A percentile compares a stretch with the other conserved stretches of the same genome.
phyloP scores from a whole-genome alignment of 148 eudicot species.

The Dianthus caryophyllus region DNA sequence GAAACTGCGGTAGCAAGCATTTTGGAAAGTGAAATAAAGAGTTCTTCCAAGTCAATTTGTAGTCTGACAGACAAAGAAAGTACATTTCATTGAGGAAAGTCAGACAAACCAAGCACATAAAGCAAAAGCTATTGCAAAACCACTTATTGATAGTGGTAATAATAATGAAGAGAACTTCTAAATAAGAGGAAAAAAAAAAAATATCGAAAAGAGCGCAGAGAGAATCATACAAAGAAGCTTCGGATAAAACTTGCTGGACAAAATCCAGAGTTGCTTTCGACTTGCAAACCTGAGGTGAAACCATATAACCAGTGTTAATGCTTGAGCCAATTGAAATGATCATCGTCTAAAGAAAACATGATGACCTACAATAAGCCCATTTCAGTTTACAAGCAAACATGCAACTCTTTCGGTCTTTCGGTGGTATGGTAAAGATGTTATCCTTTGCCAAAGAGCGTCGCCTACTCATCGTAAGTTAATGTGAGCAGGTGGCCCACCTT shows the following conservation, averaged over 20 bases:
- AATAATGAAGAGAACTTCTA: neutral
- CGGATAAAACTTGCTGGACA: conserved; percentile 50
- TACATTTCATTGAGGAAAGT: conserved; percentile 1
- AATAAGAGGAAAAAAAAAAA: neutral
- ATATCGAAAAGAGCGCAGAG: neutral
- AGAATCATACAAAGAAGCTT: conserved; percentile 64
- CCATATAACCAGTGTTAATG: conserved; percentile 13
- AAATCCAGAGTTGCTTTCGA: conserved; percentile 45
- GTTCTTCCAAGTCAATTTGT: conserved; percentile 65
- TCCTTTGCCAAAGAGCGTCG: neutral
- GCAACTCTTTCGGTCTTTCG: neutral
- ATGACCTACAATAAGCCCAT: conserved; percentile 1
- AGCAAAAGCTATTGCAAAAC: neutral
- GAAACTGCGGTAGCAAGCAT: conserved; percentile 41
- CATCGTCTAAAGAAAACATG: no score
- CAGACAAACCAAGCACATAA: neutral
- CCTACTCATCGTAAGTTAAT: neutral
- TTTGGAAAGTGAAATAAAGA: conserved; percentile 50
- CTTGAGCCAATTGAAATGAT: neutral
- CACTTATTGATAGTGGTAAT: neutral
- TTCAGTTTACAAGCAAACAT: neutral
- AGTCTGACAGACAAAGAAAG: conserved; percentile 41
- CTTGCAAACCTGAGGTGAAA: conserved; percentile 46
- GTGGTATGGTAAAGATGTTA: neutral
- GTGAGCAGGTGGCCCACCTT: neutral